These are phyloP conservation scores for Tetrapisispora arboricola DNA, from an alignment of 805 yeast genomes.

Conservation along the genomic window DNA sequence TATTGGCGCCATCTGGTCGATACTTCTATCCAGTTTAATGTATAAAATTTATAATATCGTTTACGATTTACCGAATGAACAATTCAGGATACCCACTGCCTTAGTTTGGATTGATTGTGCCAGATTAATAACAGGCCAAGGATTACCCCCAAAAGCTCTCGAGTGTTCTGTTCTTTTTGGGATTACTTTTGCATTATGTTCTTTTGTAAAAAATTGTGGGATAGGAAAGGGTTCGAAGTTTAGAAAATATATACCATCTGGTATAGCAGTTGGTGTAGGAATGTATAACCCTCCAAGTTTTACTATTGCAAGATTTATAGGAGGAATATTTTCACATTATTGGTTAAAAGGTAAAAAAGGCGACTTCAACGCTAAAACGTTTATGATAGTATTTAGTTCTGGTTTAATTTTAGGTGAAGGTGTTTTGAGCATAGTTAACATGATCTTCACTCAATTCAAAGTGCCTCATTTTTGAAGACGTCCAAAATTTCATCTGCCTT, in stretches of 20 bases:
- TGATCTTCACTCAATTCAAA: slow-evolving; percentile 62
- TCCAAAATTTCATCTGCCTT: too few species aligned
- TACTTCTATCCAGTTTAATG: slow-evolving; percentile 67
- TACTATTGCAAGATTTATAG: slow-evolving; percentile 85
- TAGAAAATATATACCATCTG: slow-evolving; percentile 64
- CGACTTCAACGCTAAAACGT: slow-evolving; percentile 45
- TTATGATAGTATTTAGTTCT: slow-evolving; percentile 78
- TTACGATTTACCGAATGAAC: slow-evolving; percentile 73
- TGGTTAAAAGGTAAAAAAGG: slow-evolving; percentile 40
- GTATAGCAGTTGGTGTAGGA: slow-evolving; percentile 96
- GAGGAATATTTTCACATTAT: slow-evolving; percentile 60
- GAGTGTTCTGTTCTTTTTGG: slow-evolving; percentile 55
- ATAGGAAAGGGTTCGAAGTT: slow-evolving; percentile 33
- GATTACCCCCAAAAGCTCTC: slow-evolving; percentile 71
- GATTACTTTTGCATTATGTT: slow-evolving; percentile 53
- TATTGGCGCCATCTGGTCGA: slow-evolving; percentile 80
- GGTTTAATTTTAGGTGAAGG: slow-evolving; percentile 95
- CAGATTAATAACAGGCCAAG: slow-evolving; percentile 81
- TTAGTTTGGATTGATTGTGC: slow-evolving; percentile 96
- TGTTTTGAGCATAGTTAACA: slow-evolving; percentile 67
- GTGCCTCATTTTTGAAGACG: slow-evolving; percentile 50
- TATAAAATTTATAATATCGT: slow-evolving; percentile 72
- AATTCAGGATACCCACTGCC: slow-evolving; percentile 88
- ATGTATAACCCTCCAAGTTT: slow-evolving; percentile 90
- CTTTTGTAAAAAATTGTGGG: slow-evolving; percentile 52